Conservation (phyloP, 2,329 filamentous ascomycete genomes). For the Dothideomycetes sp. region DNA sequence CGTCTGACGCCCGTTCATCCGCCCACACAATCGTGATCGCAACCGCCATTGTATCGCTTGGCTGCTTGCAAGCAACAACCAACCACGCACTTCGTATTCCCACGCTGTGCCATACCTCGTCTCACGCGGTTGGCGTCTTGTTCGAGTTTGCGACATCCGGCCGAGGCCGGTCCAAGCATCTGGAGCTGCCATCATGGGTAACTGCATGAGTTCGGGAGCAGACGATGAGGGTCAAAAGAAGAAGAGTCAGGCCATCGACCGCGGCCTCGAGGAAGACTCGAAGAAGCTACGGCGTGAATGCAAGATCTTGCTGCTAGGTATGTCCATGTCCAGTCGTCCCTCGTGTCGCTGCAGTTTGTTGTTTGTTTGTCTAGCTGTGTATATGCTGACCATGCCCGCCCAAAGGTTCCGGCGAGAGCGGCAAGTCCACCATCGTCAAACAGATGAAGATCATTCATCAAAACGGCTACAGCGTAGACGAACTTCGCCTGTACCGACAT, state of each 20-base stretch:
- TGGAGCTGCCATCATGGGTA: conserved; percentile 57
- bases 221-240: conserved; percentile 92
- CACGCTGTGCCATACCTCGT: conserved; percentile 1
- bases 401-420: conserved; percentile 90
- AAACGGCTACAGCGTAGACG: conserved; percentile 91
- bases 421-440: conserved; percentile 98
- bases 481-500: conserved; percentile 85
- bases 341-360: no score
- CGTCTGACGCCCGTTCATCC: no score
- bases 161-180: conserved; percentile 11
- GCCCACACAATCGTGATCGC: no score
- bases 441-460: conserved; percentile 99
- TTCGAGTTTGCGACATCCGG: conserved; percentile 13
- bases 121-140: neutral
- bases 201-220: conserved; percentile 81
- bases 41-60: conserved; percentile 5
- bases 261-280: conserved; percentile 86
- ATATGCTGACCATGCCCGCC: conserved; percentile 15
- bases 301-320: conserved; percentile 95
- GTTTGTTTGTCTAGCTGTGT: no score
- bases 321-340: conserved; percentile 27
- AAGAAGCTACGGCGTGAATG: conserved; percentile 90
- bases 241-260: conserved; percentile 91
- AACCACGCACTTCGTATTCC: neutral
- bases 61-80: conserved; percentile 8